These are phyloP conservation scores for Boletus subparvulus DNA, from an alignment of 768 basidiomycete genomes.

Conservation along the genomic window DNA sequence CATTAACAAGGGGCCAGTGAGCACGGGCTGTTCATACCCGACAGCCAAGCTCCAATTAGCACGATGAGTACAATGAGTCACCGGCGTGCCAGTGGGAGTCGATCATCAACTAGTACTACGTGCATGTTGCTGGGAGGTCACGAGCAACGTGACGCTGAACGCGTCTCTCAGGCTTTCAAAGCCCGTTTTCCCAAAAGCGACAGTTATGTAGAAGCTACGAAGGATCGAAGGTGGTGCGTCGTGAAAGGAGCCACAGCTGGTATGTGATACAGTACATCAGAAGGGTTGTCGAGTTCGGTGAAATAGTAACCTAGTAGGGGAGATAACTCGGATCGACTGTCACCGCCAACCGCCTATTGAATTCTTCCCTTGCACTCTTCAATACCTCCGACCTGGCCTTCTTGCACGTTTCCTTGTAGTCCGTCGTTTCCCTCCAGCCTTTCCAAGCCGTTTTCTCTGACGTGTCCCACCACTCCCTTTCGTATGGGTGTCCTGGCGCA, in stretches of 20 bases:
- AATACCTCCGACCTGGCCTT: conserved; percentile 11
- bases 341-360: conserved; percentile 4
- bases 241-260: neutral
- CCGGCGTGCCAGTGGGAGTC: conserved; percentile 3
- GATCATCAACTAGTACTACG: neutral
- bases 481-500: conserved; percentile 50
- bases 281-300: neutral
- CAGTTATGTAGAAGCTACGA: too few relatives aligned
- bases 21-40: too few relatives aligned
- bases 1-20: too few relatives aligned
- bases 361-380: conserved; percentile 5
- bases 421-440: conserved; percentile 29
- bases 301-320: neutral
- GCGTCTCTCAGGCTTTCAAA: neutral
- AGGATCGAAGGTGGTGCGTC: neutral
- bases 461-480: conserved; percentile 46
- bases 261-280: neutral
- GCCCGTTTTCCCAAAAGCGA: neutral
- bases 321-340: too few relatives aligned
- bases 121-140: neutral
- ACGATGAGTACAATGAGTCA: conserved; percentile 1
- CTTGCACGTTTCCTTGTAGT: conserved; percentile 19
- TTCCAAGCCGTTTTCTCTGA: conserved; percentile 46
- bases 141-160: neutral
- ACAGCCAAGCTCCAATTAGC: too few relatives aligned